Evolutionary conservation across 2,329 filamentous ascomycete species (phyloP).

Genomic region (Metarhizium album): DNA sequence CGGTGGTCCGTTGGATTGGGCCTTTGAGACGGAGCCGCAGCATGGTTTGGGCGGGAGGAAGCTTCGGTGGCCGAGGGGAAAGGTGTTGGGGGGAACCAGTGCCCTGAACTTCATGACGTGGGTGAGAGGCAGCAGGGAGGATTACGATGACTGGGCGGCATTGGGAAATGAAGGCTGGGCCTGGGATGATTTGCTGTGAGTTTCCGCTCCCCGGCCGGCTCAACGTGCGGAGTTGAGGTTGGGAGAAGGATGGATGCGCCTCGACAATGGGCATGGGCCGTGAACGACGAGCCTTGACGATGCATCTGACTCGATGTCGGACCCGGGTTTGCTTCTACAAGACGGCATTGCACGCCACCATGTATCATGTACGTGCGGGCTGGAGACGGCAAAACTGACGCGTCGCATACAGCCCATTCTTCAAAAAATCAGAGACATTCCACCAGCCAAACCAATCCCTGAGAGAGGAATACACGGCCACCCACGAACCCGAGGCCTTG

Average conservation of each 20-base stretch:
- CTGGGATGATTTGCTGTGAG: slow-evolving; percentile 33
- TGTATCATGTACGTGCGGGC: too few relatives aligned
- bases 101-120: slow-evolving; percentile 50
- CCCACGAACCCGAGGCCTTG: slow-evolving; percentile 28
- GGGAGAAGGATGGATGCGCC: too few relatives aligned
- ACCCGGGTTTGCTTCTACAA: neutral
- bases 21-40: slow-evolving; percentile 29
- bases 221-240: too few relatives aligned
- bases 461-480: slow-evolving; percentile 23
- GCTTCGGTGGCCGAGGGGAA: slow-evolving; percentile 32
- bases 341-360: too few relatives aligned
- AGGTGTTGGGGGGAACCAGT: slow-evolving; percentile 51
- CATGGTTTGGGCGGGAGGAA: slow-evolving; percentile 25
- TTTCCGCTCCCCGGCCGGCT: neutral
- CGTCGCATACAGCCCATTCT: slow-evolving; percentile 32
- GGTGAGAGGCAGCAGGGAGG: slow-evolving; percentile 33
- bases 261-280: too few relatives aligned
- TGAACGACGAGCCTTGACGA: neutral
- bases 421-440: slow-evolving; percentile 39
- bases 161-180: slow-evolving; percentile 50
- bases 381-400: too few relatives aligned
- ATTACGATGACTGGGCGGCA: slow-evolving; percentile 46
- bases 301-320: neutral
- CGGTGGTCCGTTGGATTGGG: slow-evolving; percentile 29
- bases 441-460: slow-evolving; percentile 26